Base-by-base conservation (phyloP, 768 basidiomycete genomes). In the Tricholoma sp. region DNA sequence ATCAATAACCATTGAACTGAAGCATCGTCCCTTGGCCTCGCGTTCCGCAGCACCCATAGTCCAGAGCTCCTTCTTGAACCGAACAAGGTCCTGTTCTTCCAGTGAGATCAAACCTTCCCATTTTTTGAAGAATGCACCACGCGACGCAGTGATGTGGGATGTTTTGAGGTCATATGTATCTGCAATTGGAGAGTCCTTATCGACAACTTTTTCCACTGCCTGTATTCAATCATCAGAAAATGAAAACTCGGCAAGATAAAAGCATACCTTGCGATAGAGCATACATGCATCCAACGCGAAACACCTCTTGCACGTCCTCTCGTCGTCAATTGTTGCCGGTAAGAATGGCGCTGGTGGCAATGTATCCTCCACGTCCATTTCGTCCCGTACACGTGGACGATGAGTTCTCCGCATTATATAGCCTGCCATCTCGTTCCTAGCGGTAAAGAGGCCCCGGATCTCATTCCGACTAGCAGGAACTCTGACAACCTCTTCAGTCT, bases 51-150 rank as follows among this genome's bases (percentile, higher is more conserved):
- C 92, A 5, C 81, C 81, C 80, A 96, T 83, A 0, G 91, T 94
- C 97, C 97, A 99, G 8, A 98, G 76, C 64, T 99, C 95, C 61
- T 89, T 91, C 67, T 85, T 84, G 74, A 92, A 94, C 18, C 90
- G 80, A 9, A 87, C 73, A 12, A 90, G 75, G 61, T 97, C 95
- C 57, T 88, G 85, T 67, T 98, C 97, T 69, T 99, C 97, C 21
- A 80, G 58, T 2, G 91, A 79, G 56, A 98, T 77, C 14, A 98
- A 78, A 2, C 77, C 73, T 67, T 99, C 97, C 97, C 97, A 99
- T 62, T 83, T 79, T 64, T 84, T 84, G 77, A 97, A 98, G 71
- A 98, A 98, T 0, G 76, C 78, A 0, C 77, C 70, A 45, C 96
- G 91, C 0, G 67, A 21, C 0, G 77, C 70, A 0, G 85, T 88